Evolutionary conservation across 164 flowering plant genomes (phyloP).

Genomic region (Berberis vulgaris): DNA sequence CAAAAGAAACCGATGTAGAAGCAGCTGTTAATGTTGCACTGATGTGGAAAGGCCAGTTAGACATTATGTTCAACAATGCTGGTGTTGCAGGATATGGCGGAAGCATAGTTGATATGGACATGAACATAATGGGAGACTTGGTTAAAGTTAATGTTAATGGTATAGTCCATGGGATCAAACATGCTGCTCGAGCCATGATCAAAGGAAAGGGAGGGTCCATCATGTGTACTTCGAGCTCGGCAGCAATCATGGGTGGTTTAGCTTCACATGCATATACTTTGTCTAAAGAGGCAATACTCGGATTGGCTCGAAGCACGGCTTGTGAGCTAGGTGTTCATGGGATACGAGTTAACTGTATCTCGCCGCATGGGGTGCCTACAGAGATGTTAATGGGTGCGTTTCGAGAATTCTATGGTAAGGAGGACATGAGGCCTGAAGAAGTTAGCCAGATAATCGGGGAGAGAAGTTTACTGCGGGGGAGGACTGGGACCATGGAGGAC

Average conservation of each 20-base stretch:
- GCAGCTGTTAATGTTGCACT: constrained; percentile 42
- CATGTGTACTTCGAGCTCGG: constrained; percentile 68
- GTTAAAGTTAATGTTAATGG: constrained; percentile 52
- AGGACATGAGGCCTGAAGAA: constrained; percentile 32
- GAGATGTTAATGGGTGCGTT: constrained; percentile 54
- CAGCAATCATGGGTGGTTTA: constrained; percentile 70
- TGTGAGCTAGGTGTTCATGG: constrained; percentile 73
- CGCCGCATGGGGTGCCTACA: constrained; percentile 78
- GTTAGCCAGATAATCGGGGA: constrained; percentile 34
- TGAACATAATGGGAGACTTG: constrained; percentile 26
- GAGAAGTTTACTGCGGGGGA: constrained; percentile 49
- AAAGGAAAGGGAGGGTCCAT: constrained; percentile 41
- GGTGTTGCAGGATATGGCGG: constrained; percentile 52
- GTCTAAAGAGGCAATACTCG: constrained; percentile 63
- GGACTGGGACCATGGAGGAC: constrained; percentile 43
- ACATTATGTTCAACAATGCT: constrained; percentile 87
- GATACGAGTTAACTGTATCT: constrained; percentile 78
- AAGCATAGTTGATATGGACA: constrained; percentile 48
- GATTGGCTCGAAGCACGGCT: constrained; percentile 52
- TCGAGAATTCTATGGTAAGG: constrained; percentile 22
- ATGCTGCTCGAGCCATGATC: constrained; percentile 73
- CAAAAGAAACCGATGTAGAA: constrained; percentile 54
- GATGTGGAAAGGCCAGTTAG: constrained; percentile 52
- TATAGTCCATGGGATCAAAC: constrained; percentile 56
- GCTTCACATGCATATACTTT: constrained; percentile 54